Evolutionary conservation across 192 early-diverging fungal genomes (phyloP), one percentile per base, ranked within the genome.

Genomic region (Coemansia sp.): DNA sequence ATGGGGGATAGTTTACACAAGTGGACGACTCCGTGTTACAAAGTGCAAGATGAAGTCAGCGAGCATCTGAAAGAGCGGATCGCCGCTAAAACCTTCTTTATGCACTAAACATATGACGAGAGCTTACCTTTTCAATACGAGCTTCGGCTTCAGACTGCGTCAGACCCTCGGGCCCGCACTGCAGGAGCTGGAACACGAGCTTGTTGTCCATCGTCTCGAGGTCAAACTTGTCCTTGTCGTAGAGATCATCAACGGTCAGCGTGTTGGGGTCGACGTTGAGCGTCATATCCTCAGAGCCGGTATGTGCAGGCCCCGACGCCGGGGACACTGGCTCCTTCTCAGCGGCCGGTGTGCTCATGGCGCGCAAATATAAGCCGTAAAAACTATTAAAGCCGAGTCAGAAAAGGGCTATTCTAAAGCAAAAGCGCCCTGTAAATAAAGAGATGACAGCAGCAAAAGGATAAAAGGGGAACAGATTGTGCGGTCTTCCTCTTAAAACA

Each of bases 211-310:
- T 89, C 51, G 89, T 90, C 44, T 87, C 87, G 56, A 90, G 81
- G 66, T 90, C 89, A 62, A 85, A 88, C 82, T 89, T 90, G 22
- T 90, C 89, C 84, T 90, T 90, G 82, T 90, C 85, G 78, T 90
- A 90, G 47, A 90, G 84, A 71, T 90, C 89, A 62, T 87, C 78
- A 21, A 86, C 86, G 34, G 86, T 85, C 72, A 90, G 73, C 10
- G 85, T 85, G 60, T 72, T 81, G 20, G 83, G 71, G 68, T 85
- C 83, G 40, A 83, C 82, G 70, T 84, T 81, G 62, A 85, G 80
- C 23, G 84, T 72, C 28, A 65, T 69, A 3, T 74, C 77, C 38
- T 74, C 76, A 15, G 65, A 31, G 5, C 53, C 53, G 2, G 53
- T 25, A 17, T 49, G 42, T 23, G 26, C 40, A n/a, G 31, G 25